Evolutionary conservation across 1,139 yeast genomes (phyloP), one percentile per base, ranked within the genome.

Genomic region (Suhomyces guaymorum): DNA sequence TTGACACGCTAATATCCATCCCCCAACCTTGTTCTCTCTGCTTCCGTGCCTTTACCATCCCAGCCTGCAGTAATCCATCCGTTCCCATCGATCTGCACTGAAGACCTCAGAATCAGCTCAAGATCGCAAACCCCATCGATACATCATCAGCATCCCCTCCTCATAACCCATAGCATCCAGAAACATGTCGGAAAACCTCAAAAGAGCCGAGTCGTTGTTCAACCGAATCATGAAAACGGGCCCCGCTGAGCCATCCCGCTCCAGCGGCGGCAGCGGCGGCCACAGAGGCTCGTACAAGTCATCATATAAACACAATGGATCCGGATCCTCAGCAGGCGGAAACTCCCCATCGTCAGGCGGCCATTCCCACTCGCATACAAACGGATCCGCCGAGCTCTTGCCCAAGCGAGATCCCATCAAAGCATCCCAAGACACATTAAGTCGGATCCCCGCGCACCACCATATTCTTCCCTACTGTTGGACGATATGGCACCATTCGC

Each of bases 131-230:
- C 21, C 14, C 27, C 24, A 19, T 12, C 24, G 12, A 5, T 18
- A 18, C 7, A 21, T 21, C 24, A n/a, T 21, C 24, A 7, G 24
- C 22, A n/a, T 15, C 17, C 6, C 9, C 7, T 29, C 25, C 12
- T 16, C 25, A n/a, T 13, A 17, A 12, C 13, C 18, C 26, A 27
- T 27, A 32, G 46, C n/a, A 21, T 9, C 23, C 10, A 5, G 23
- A 17, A 15, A 17, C 43, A 70, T 70, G 76, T 67, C 75, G 11
- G 76, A 70, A 45, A 70, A 70, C 52, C 63, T 70, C 48, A 70
- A 70, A 44, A 61, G 75, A 53, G 76, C 76, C 26, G 76, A 70
- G 48, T 68, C 74, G 31, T 61, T 70, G 37, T 70, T 70, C 58
- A 70, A 70, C 49, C 53, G 75, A 48, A 70, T 70, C 47, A 70